Evolutionary conservation across 495 filamentous ascomycete genomes (phyloP), one percentile per base, ranked within the genome.

Genomic region (Neurospora pannonica): DNA sequence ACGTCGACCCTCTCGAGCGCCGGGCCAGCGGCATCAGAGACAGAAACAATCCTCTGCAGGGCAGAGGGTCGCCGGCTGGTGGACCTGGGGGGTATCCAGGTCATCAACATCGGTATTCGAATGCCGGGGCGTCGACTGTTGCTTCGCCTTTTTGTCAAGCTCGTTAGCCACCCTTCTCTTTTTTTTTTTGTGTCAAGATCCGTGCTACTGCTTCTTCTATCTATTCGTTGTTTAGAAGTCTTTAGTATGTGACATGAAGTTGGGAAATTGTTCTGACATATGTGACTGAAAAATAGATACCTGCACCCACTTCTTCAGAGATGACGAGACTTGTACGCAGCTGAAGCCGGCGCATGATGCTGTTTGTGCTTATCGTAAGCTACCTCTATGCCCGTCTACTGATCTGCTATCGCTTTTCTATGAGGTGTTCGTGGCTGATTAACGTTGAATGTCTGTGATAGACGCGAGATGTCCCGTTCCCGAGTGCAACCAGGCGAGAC

Each of bases 291-390:
- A 4, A 17, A 3, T 40, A 78, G 78, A 79, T 38, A 80, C 77
- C 5, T 79, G 76, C 74, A 46, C 38, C 39, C 77, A 78, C 70
- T 78, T 78, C 48, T 70, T 73, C 37, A 40, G 71, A 38, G 76
- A 60, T 15, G 48, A 77, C 13, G 78, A 80, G 42, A 70, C 71
- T n/a, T 80, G 78, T 28, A 72, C 40, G 37, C 71, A 76, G 43
- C 75, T 76, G 77, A 80, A 80, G 38, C 76, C 78, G 17, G 54
- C 40, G 3, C 77, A 79, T 70, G 78, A 80, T 70, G 40, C 46
- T 11, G 78, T 80, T 28, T 80, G 78, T 60, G 71, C 77, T 34
- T 71, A 76, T 39, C 78, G 78, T 79, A 74, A 73, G 77, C 38
- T 43, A 24, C 31, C 46, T 42, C 36, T 54, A 17, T 36, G 8